Base-by-base conservation (phyloP, 495 filamentous ascomycete genomes). In the Aspergillus carlsbadensis region DNA sequence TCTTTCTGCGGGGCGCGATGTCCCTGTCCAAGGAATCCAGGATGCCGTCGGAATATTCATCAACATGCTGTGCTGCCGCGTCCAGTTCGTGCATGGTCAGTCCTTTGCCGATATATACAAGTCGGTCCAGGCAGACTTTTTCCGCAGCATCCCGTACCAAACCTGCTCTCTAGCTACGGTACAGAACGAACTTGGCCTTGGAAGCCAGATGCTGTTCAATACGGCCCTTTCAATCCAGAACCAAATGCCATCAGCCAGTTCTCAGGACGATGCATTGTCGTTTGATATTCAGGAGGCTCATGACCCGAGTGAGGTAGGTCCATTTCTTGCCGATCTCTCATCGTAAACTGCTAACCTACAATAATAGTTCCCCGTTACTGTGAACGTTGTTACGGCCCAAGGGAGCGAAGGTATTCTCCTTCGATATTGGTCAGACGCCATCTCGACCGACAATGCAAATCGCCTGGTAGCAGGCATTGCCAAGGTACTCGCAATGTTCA, bases 31-130 rank as follows among this genome's bases (percentile, higher is more conserved):
- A 15, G 76, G 76, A 0, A 79, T 81, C 24, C 74, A 81, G 34
- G 71, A 81, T 42, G 76, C 78, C 44, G 74, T 80, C 21, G 80
- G 80, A 2, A 74, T 78, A 11, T 82, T 82, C 55, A 81, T 82
- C 57, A 81, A 80, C 57, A 82, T 82, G 78, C 69, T 82, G 11
- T 78, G 79, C 50, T 83, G 80, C 61, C 70, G 79, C 35, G 71
- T 79, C 21, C 56, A 67, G n/a, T 74, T 80, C 48, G 57, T 58
- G 6, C 14, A 58, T 1, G 54, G 56, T 2, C 64, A 72, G 26
- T 65, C 65, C 13, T 59, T 83, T 6, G 61, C 66, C 1, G 72
- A 77, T 15, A 58, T 83, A 24, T 72, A 77, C 6, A 69, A 65
- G 36, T 66, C 52, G 1, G 70, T 81, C 1, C 81, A 84, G 42